A percentile compares a stretch with the other conserved stretches of the same genome.
Evolutionary conservation across 2,329 filamentous ascomycete genomes (phyloP).

Genomic region (Penicillium sp.): DNA sequence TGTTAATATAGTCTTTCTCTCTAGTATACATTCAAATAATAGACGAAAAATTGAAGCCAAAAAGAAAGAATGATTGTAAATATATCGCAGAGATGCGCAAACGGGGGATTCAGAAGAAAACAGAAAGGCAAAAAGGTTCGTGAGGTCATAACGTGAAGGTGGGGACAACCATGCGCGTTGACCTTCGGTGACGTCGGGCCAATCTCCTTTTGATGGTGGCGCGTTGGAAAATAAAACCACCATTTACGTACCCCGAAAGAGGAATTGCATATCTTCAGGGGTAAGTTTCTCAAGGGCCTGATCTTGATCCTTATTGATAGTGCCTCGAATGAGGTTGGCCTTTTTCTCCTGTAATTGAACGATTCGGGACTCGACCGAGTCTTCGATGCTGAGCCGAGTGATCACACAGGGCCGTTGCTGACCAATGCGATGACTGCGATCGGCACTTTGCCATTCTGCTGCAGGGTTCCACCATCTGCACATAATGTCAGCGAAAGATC

Average conservation of each 20-base stretch:
- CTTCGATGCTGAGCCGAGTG: conserved; percentile 91
- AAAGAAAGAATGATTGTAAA: not conserved
- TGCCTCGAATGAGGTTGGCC: conserved; percentile 95
- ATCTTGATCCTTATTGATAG: conserved; percentile 83
- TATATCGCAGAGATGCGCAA: not conserved
- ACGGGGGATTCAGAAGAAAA: not conserved
- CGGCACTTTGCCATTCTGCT: conserved; percentile 98
- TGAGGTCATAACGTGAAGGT: conserved; percentile 7
- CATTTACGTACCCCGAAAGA: conserved; percentile 73
- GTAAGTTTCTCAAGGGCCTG: conserved; percentile 88
- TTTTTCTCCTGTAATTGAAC: conserved; percentile 98
- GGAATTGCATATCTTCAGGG: conserved; percentile 89
- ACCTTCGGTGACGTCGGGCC: conserved; percentile 3
- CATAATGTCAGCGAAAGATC: conserved; percentile 26
- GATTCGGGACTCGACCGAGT: conserved; percentile 94
- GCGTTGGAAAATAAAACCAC: not conserved
- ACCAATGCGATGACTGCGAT: conserved; percentile 90
- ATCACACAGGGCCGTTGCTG: conserved; percentile 93
- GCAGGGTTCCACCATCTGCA: conserved; percentile 97
- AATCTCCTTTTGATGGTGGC: conserved; percentile 1
- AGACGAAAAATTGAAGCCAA: not conserved
- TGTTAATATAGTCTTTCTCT: not conserved
- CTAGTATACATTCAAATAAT: too few species aligned
- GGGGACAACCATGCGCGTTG: not conserved
- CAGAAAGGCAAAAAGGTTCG: not conserved